phyloP scores from a whole-genome alignment of 352 stramenopile genomes.

The Albugo laibachii region DNA sequence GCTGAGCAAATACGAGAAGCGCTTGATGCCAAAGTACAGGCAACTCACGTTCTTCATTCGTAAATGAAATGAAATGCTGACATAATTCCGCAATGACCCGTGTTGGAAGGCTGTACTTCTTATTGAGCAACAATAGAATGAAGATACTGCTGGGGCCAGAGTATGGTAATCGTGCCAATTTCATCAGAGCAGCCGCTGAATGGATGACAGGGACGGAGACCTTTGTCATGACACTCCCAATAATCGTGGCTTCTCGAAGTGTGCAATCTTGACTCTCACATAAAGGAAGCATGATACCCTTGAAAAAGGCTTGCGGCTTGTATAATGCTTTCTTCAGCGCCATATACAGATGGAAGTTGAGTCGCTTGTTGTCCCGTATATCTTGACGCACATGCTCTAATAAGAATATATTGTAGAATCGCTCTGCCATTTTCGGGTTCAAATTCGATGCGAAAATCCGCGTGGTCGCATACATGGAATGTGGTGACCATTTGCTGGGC shows the following conservation, averaged over 20 bases:
- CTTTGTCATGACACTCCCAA: constrained; percentile 93
- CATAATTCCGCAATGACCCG: constrained; percentile 92
- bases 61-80: constrained; percentile 92
- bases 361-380: constrained; percentile 92
- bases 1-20: constrained; percentile 93
- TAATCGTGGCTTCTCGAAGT: constrained; percentile 93
- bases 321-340: constrained; percentile 97
- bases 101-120: constrained; percentile 98
- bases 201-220: constrained; percentile 98
- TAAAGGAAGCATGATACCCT: constrained; percentile 97
- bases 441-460: constrained; percentile 98
- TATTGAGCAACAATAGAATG: constrained; percentile 96
- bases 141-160: constrained; percentile 96
- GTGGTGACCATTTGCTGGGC: constrained; percentile 96
- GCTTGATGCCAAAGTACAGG: constrained; percentile 99
- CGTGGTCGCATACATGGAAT: constrained; percentile 94
- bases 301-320: constrained; percentile 99
- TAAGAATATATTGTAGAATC: constrained; percentile 98
- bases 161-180: constrained; percentile 93
- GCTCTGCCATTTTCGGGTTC: constrained; percentile 97
- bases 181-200: constrained; percentile 97
- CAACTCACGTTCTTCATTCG: constrained; percentile 64
- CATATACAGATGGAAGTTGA: constrained; percentile 99
- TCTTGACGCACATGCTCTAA: constrained; percentile 93
- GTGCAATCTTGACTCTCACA: constrained; percentile 90